Conservation (phyloP, 2,329 filamentous ascomycete species). For the Aureobasidium melanogenum region DNA sequence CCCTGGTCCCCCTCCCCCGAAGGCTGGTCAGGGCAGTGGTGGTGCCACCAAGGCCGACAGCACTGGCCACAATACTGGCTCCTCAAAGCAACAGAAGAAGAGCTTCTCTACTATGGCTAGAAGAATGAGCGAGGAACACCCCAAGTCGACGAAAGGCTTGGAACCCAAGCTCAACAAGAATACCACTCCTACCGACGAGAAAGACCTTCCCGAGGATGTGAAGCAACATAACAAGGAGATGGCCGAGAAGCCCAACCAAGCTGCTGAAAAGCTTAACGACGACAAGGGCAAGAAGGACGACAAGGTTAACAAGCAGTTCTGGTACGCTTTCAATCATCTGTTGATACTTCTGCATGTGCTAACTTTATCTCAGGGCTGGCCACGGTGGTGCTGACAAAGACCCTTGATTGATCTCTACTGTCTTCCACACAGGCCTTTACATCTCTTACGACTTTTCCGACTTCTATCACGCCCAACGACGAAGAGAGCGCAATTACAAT, state of each 20-base stretch:
- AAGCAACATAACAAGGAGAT: slow-evolving; percentile 37
- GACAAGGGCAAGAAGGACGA: slow-evolving; percentile 34
- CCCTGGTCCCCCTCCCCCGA: slow-evolving; percentile 36
- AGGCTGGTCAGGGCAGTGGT: slow-evolving; percentile 29
- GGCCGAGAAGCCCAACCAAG: slow-evolving; percentile 33
- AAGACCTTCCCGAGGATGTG: slow-evolving; percentile 27
- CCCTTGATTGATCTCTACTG: neutral
- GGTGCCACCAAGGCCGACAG: slow-evolving; percentile 22
- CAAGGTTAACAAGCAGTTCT: slow-evolving; percentile 32
- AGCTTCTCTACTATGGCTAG: slow-evolving; percentile 9
- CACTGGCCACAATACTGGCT: slow-evolving; percentile 13
- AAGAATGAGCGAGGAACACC: slow-evolving; percentile 1
- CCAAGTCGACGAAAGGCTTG: slow-evolving; percentile 23
- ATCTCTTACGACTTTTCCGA: slow-evolving; percentile 2
- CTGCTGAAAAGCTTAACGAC: slow-evolving; percentile 29
- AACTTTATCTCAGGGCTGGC: slow-evolving; percentile 3
- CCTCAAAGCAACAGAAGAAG: slow-evolving; percentile 14
- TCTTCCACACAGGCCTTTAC: neutral
- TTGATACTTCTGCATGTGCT: neutral
- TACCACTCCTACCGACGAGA: slow-evolving; percentile 25
- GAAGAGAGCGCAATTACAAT: neutral
- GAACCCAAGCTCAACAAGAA: slow-evolving; percentile 34
- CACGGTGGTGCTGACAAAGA: slow-evolving; percentile 11
- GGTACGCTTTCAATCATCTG: slow-evolving; percentile 17
- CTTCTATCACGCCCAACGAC: neutral